Evolutionary conservation across 306 rosid genomes (phyloP).

Genomic region (Oemleria cerasiformis): DNA sequence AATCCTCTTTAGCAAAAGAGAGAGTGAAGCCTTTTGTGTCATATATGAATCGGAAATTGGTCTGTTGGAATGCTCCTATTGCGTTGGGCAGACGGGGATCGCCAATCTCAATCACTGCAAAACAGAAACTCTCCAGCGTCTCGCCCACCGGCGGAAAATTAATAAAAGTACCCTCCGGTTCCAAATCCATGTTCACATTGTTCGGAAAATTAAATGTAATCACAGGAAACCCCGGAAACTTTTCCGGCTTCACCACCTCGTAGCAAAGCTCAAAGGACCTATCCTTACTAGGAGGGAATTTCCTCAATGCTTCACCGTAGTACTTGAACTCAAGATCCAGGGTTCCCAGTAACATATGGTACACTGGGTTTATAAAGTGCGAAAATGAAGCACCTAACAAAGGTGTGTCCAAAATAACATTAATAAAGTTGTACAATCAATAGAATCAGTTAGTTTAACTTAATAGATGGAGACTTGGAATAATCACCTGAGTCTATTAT

Average conservation of each 20-base stretch:
- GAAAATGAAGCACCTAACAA: neutral
- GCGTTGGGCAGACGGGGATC: neutral
- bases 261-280: neutral
- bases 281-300: neutral
- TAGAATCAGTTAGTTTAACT: too few species aligned
- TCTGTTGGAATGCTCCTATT: neutral
- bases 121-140: neutral
- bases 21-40: neutral
- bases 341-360: neutral
- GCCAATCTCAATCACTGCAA: neutral
- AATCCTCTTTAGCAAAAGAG: neutral
- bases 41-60: neutral
- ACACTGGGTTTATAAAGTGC: neutral
- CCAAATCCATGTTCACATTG: neutral
- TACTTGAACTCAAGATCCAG: neutral
- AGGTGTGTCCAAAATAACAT: too few species aligned
- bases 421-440: too few species aligned
- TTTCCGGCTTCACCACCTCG: neutral
- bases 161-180: neutral
- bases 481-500: neutral
- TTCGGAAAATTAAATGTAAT: neutral
- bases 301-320: neutral
- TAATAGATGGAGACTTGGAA: too few species aligned
- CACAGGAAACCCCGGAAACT: too few species aligned
- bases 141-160: neutral